Evolutionary conservation across 352 stramenopile genomes (phyloP).

Genomic region (Globisporangium lucens): DNA sequence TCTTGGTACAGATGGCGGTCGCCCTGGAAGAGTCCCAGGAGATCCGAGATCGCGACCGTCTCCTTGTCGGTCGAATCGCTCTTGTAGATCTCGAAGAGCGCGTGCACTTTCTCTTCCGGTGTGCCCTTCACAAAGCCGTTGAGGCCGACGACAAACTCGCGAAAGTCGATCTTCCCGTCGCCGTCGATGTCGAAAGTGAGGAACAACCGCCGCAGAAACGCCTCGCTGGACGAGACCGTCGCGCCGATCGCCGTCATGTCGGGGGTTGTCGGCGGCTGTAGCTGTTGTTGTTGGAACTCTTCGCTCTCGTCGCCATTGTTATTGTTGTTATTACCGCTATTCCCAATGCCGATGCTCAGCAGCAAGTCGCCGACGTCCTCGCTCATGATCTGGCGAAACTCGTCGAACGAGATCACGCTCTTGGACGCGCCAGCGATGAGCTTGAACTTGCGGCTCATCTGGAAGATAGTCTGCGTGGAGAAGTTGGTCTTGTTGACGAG

Average conservation of each 20-base stretch:
- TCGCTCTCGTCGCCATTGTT: background rate
- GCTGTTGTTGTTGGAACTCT: background rate
- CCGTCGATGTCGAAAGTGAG: conserved; percentile 38
- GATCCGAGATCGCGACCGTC: conserved; percentile 37
- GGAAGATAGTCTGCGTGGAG: conserved; percentile 42
- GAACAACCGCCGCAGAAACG: conserved; percentile 43
- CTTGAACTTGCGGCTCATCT: conserved; percentile 53
- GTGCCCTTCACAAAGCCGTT: conserved; percentile 39
- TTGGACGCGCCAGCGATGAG: conserved; percentile 30
- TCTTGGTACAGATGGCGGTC: conserved; percentile 42
- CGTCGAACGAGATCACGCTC: conserved; percentile 37
- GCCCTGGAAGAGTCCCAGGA: conserved; percentile 43
- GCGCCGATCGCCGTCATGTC: conserved; percentile 34
- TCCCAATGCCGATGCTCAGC: conserved; percentile 18
- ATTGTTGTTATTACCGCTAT: background rate
- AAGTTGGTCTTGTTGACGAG: conserved; percentile 38
- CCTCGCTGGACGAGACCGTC: conserved; percentile 43
- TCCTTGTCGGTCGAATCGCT: conserved; percentile 19
- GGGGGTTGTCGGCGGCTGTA: background rate
- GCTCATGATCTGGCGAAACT: conserved; percentile 41
- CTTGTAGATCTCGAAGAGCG: conserved; percentile 40
- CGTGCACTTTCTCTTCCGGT: conserved; percentile 38
- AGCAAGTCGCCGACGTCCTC: conserved; percentile 30
- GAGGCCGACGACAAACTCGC: conserved; percentile 47
- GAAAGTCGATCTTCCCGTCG: conserved; percentile 46